Evolutionary conservation across 2,329 filamentous ascomycete genomes (phyloP).

Genomic region (Colletotrichum somersetense): DNA sequence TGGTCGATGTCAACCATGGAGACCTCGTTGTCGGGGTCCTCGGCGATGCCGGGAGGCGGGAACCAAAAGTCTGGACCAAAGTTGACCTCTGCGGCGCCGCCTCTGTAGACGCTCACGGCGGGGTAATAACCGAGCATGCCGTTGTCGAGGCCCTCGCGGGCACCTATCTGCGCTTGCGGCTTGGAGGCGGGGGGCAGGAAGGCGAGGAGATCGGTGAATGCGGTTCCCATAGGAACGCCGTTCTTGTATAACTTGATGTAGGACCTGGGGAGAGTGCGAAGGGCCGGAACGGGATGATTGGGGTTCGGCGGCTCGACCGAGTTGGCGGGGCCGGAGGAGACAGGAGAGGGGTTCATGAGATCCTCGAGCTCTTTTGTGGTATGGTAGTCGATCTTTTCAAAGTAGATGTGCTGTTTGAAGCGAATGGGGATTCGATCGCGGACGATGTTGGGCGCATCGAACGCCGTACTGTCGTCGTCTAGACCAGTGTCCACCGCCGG

Average conservation of each 20-base stretch:
- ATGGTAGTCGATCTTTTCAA: conserved; percentile 92
- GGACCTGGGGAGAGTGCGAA: conserved; percentile 88
- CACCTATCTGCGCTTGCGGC: conserved; percentile 77
- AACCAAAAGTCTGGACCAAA: conserved; percentile 96
- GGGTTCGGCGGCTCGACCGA: conserved; percentile 74
- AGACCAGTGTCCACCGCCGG: conserved; percentile 80
- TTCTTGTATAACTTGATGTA: conserved; percentile 95
- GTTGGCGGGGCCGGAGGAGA: conserved; percentile 55
- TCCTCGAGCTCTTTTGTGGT: conserved; percentile 90
- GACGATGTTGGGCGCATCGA: conserved; percentile 83
- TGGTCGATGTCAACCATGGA: conserved; percentile 57
- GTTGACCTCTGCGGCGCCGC: conserved; percentile 91
- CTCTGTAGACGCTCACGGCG: conserved; percentile 90
- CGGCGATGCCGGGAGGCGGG: conserved; percentile 73
- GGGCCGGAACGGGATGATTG: conserved; percentile 78
- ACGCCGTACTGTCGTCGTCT: conserved; percentile 65
- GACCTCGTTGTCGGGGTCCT: conserved; percentile 59
- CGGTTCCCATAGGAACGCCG: conserved; percentile 84
- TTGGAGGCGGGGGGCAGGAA: conserved; percentile 93
- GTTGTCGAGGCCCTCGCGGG: conserved; percentile 90
- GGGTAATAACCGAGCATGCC: conserved; percentile 97
- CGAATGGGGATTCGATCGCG: conserved; percentile 95
- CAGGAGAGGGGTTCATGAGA: conserved; percentile 76
- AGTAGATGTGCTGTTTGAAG: conserved; percentile 93
- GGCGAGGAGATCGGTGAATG: conserved; percentile 88